phyloP scores from a whole-genome alignment of 2,329 filamentous ascomycete genomes.

The Dryadomyces quercivorus region DNA sequence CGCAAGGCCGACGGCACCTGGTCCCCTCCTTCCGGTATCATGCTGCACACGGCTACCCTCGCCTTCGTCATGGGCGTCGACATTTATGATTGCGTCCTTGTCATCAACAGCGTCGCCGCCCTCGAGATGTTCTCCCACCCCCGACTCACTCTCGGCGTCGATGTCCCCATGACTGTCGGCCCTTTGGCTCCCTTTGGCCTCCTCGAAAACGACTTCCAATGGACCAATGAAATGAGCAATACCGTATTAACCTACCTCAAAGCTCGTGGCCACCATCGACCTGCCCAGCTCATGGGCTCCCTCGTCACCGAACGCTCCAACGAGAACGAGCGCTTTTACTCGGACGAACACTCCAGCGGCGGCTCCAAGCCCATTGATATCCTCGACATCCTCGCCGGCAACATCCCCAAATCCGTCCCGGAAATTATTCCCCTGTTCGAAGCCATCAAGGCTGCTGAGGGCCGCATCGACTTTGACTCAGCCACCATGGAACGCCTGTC shows the following conservation, averaged over 20 bases:
- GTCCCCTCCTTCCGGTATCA: slow-evolving; percentile 73
- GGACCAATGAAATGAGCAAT: slow-evolving; percentile 36
- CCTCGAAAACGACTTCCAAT: slow-evolving; percentile 32
- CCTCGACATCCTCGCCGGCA: slow-evolving; percentile 44
- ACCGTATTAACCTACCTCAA: slow-evolving; percentile 48
- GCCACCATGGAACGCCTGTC: slow-evolving; percentile 51
- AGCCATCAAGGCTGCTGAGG: slow-evolving; percentile 80
- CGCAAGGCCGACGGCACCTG: slow-evolving; percentile 61
- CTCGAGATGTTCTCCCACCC: slow-evolving; percentile 74
- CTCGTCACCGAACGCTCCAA: slow-evolving; percentile 43
- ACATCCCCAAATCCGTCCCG: slow-evolving; percentile 39
- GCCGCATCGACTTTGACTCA: slow-evolving; percentile 62
- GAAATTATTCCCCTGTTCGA: slow-evolving; percentile 55
- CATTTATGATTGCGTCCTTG: slow-evolving; percentile 89
- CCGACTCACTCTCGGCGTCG: slow-evolving; percentile 50
- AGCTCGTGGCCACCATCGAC: slow-evolving; percentile 41
- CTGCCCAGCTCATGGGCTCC: slow-evolving; percentile 43
- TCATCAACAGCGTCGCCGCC: slow-evolving; percentile 78
- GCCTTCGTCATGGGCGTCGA: slow-evolving; percentile 88
- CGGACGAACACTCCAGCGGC: slow-evolving; percentile 15
- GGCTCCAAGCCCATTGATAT: slow-evolving; percentile 26
- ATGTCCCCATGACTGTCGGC: slow-evolving; percentile 14
- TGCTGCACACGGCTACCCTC: slow-evolving; percentile 78
- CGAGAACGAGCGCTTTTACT: slow-evolving; percentile 49
- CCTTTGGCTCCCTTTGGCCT: slow-evolving; percentile 50